phyloP scores from a whole-genome alignment of 352 stramenopile species.

The Phytopythium kandeliae region DNA sequence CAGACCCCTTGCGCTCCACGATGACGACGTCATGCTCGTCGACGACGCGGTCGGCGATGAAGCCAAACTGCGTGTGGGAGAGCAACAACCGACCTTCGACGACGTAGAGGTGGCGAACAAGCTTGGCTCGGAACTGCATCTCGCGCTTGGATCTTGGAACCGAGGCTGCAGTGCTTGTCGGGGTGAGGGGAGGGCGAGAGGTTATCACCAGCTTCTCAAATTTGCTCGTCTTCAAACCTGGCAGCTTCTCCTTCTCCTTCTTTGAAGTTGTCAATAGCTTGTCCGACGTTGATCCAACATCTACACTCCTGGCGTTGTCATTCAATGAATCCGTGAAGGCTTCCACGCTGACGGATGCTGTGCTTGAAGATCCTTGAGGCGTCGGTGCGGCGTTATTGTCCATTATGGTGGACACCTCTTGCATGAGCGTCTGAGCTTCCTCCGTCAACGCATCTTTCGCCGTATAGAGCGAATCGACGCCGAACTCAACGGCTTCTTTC shows the following conservation, averaged over 20 bases:
- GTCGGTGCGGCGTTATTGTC: slow-evolving; percentile 14
- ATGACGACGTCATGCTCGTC: slow-evolving; percentile 69
- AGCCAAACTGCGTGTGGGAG: slow-evolving; percentile 44
- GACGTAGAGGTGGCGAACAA: slow-evolving; percentile 75
- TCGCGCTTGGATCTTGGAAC: slow-evolving; percentile 4
- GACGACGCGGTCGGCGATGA: slow-evolving; percentile 59
- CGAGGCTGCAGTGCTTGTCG: not conserved
- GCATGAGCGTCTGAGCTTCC: slow-evolving; percentile 53
- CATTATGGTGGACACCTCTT: slow-evolving; percentile 58
- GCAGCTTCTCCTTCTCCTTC: not conserved
- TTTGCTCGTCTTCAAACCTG: slow-evolving; percentile 10
- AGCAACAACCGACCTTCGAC: slow-evolving; percentile 59
- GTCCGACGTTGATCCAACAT: not conserved
- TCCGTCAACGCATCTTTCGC: slow-evolving; percentile 62
- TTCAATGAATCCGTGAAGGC: too few species aligned
- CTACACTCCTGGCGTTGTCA: not conserved
- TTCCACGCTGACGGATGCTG: not conserved
- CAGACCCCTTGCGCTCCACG: slow-evolving; percentile 36
- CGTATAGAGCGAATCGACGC: slow-evolving; percentile 70
- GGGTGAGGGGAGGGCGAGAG: not conserved
- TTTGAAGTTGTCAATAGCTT: not conserved
- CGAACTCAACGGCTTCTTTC: slow-evolving; percentile 66
- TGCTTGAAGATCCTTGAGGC: not conserved
- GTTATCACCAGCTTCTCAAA: not conserved
- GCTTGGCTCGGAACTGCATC: slow-evolving; percentile 47